Evolutionary conservation across 2,329 filamentous ascomycete species (phyloP), one percentile per base, ranked within the genome.

Genomic region (Fusarium tricinctum): DNA sequence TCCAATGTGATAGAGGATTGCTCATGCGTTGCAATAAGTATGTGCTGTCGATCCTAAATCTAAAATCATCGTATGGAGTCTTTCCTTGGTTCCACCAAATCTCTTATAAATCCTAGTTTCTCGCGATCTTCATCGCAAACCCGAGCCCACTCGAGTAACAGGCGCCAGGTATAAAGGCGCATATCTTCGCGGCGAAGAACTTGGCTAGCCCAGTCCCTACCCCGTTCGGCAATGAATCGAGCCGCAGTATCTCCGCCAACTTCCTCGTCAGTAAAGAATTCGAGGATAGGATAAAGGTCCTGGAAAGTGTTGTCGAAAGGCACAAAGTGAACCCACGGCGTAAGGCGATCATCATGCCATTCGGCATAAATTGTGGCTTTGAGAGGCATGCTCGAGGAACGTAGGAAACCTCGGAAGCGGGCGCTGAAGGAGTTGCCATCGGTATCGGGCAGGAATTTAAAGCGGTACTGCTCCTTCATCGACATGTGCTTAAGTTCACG

Each of bases 311-410:
- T 91, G 75, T 92, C 89, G 72, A 93, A 83, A 3, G 91, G 91
- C 2, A 89, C 86, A 71, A 91, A 93, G 77, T 94, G 91, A 66
- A 86, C 81, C 91, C 91, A 94, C 0, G 90, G 87, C 15, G 88
- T 79, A 1, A 93, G 81, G 8, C 91, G 84, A 43, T 86, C 84
- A 74, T 93, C 91, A 74, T 93, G 91, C 91, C 91, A 93, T 75
- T 93, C 91, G 10, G 86, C 81, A 75, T 91, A 93, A 43, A 93
- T 83, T 5, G 91, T 92, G 14, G 88, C 85, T 78, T 93, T 93
- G 74, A 93, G 85, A 2, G 89, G 88, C 33, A 92, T 77, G 45
- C 86, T 89, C 2, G 86, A 91, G 38, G 86, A 90, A 26, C 84
- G 82, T 10, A 93, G 79, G 69, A 92, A 90, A 0, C 83, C 84